Conservation (phyloP, 495 filamentous ascomycete genomes). For the Amniculicola lignicola region DNA sequence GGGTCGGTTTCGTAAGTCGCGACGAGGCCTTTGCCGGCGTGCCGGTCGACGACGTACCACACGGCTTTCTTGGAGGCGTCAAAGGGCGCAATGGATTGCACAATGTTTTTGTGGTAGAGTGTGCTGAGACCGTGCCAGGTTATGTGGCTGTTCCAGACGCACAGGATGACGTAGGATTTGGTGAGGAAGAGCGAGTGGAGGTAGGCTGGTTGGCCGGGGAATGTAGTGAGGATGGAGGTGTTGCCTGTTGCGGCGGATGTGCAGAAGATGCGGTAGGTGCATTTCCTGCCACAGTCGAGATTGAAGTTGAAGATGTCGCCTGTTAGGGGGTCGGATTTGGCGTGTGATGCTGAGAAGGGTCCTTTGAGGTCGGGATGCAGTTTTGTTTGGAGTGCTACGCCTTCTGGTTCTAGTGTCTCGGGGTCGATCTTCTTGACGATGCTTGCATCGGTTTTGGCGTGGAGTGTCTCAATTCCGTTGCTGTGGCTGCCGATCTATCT, state of each 20-base stretch:
- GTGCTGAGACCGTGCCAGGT: slow-evolving; percentile 50
- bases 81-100: slow-evolving; percentile 55
- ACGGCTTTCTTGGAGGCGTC: slow-evolving; percentile 49
- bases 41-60: slow-evolving; percentile 68
- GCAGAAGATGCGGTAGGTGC: slow-evolving; percentile 65
- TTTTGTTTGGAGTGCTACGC: slow-evolving; percentile 51
- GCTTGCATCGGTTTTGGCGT: slow-evolving; percentile 59
- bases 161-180: slow-evolving; percentile 62
- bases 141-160: slow-evolving; percentile 58
- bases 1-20: slow-evolving; percentile 51
- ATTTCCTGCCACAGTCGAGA: slow-evolving; percentile 47
- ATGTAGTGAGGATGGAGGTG: slow-evolving; percentile 67
- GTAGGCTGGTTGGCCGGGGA: slow-evolving; percentile 57
- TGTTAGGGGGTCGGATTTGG: slow-evolving; percentile 64
- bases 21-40: slow-evolving; percentile 39
- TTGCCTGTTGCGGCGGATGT: slow-evolving; percentile 58
- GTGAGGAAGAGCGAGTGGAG: slow-evolving; percentile 74
- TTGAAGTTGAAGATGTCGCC: slow-evolving; percentile 81
- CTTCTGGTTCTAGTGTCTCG: slow-evolving; percentile 66
- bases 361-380: slow-evolving; percentile 68
- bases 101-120: slow-evolving; percentile 55
- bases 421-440: slow-evolving; percentile 61
- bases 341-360: slow-evolving; percentile 61
- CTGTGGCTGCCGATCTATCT: slow-evolving; percentile 13
- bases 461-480: slow-evolving; percentile 48